Evolutionary conservation across 257 asterid species (phyloP).

Genomic region (Gynochthodes officinalis): DNA sequence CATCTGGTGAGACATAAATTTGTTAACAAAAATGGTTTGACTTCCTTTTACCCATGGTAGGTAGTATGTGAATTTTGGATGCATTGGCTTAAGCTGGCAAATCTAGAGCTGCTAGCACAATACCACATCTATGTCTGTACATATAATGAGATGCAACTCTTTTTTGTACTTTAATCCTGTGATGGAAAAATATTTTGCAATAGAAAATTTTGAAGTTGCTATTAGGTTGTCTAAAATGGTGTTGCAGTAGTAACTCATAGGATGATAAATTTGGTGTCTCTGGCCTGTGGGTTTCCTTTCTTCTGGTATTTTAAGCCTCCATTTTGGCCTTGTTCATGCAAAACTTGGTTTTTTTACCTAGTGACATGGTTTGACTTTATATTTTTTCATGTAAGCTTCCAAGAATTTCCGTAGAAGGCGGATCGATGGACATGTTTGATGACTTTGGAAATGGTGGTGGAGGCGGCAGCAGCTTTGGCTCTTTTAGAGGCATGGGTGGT

Average conservation of each 20-base stretch:
- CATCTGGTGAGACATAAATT: neutral
- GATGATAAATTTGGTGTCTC: neutral
- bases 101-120: neutral
- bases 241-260: neutral
- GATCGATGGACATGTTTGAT: conserved; percentile 45
- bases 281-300: neutral
- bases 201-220: neutral
- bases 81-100: neutral
- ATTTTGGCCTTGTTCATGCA: neutral
- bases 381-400: conserved; percentile 33
- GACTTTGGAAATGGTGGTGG: conserved; percentile 42
- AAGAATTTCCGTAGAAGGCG: conserved; percentile 56
- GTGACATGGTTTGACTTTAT: neutral
- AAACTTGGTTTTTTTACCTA: neutral
- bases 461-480: too few species aligned
- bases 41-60: neutral
- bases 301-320: neutral
- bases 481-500: conserved; percentile 55
- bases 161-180: neutral
- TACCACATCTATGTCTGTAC: neutral
- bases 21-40: neutral
- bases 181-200: neutral
- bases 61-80: neutral
- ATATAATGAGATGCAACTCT: neutral
- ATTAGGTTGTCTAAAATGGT: neutral